Conservation (phyloP, 1,139 yeast species). For the Debaryomyces psychrophilus region DNA sequence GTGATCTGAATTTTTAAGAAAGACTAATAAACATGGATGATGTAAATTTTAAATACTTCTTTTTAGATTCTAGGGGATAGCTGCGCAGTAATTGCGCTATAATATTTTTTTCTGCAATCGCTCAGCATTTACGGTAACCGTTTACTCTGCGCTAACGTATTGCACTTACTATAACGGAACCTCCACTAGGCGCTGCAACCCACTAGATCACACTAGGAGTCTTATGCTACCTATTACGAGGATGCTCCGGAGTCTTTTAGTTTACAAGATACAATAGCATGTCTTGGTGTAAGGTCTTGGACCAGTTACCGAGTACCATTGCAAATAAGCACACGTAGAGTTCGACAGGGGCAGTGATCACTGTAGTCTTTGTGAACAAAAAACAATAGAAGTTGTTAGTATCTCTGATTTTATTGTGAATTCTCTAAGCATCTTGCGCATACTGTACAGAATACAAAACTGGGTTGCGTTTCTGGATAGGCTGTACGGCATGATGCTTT, state of each 20-base stretch:
- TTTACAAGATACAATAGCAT: background rate
- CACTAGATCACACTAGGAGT: background rate
- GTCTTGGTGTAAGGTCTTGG: background rate
- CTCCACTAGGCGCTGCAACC: background rate
- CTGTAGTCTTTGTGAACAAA: background rate
- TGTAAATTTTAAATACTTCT: constrained; percentile 1
- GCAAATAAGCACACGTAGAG: background rate
- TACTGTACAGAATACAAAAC: constrained; percentile 1
- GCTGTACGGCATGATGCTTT: background rate
- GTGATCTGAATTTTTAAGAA: background rate
- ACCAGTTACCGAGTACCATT: background rate
- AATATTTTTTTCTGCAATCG: constrained; percentile 5
- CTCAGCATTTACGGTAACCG: background rate
- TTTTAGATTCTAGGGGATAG: constrained; percentile 1
- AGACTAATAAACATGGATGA: background rate
- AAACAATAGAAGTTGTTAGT: background rate
- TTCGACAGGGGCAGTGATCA: constrained; percentile 2
- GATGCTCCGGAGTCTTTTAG: too few relatives aligned
- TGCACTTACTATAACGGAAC: background rate
- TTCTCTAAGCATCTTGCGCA: constrained; percentile 3
- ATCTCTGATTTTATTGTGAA: background rate
- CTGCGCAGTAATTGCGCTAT: constrained; percentile 8
- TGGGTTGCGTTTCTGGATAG: background rate
- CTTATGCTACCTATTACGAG: too few relatives aligned
- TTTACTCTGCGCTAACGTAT: background rate